Evolutionary conservation across 2,329 filamentous ascomycete genomes (phyloP), one percentile per base, ranked within the genome.

Genomic region (Didymella keratinophila): DNA sequence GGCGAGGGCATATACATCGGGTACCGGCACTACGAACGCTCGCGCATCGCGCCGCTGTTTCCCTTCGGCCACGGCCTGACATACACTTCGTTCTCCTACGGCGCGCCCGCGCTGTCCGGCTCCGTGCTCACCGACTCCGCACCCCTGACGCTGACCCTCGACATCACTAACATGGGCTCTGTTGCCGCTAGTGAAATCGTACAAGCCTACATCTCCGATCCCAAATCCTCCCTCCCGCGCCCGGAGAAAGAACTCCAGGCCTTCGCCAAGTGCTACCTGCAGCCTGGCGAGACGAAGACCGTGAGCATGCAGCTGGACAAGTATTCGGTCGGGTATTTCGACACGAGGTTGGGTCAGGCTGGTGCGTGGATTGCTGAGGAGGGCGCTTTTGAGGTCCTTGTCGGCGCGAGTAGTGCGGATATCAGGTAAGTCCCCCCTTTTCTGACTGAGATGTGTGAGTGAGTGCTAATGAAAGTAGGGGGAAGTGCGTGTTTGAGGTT

Each of bases 11-110:
- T 92, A 12, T 90, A 87, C 76, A 84, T 92, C 53, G 90, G 90
- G 2, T 92, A 93, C 76, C 79, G 86, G 18, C 87, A 90, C 76
- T 92, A 90, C 73, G 89, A 93, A 67, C 84, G 84, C 20, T 78
- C 81, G 12, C 80, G 80, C 25, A 82, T 88, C 48, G 77, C 81
- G 5, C 87, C 87, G 0, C 80, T 89, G 0, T 92, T 93, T 76
- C 84, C 89, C 56, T 96, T 96, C 72, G 90, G 90, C 12, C 88
- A 92, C 71, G 89, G 92, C 2, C 81, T 95, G 1, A 90, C 88
- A 16, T 95, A 93, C 77, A 93, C 90, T 0, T 86, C 80, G 0
- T 94, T 92, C 71, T 81, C 83, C 45, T 89, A 90, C 68, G 86
- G 86, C 14, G 78, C 81, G 1, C 82, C 87, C 0, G 81, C 81